These are phyloP conservation scores for Aspergillus chevalieri DNA, from an alignment of 2,329 filamentous ascomycete species.

Conservation along the genomic window DNA sequence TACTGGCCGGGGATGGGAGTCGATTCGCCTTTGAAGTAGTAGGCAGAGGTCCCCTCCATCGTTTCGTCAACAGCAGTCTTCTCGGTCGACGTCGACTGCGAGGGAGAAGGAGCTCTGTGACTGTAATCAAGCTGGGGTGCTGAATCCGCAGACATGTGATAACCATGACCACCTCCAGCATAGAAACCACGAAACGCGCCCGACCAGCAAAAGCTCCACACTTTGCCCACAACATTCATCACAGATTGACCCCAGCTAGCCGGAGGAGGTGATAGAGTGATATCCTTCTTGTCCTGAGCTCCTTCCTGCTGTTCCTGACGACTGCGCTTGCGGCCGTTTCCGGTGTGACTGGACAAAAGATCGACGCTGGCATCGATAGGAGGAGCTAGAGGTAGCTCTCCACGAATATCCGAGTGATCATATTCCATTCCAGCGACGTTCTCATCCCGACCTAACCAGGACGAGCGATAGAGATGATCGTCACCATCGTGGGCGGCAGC, in stretches of 20 bases:
- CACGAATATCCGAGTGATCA: conserved; percentile 36
- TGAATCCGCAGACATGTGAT: conserved; percentile 46
- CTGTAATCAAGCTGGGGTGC: conserved; percentile 16
- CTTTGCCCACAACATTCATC: conserved; percentile 52
- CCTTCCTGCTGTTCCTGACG: conserved; percentile 9
- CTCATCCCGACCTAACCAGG: conserved; percentile 14
- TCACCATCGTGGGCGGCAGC: conserved; percentile 11
- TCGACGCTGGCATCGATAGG: conserved; percentile 24
- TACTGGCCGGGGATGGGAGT: conserved; percentile 51
- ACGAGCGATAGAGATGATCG: conserved; percentile 6
- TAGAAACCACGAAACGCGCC: conserved; percentile 75
- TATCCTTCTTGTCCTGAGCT: background rate
- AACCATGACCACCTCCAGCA: conserved; percentile 72
- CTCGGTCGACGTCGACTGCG: conserved; percentile 20
- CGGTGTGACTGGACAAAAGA: conserved; percentile 14
- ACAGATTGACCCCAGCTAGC: conserved; percentile 37
- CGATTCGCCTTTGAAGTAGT: conserved; percentile 13
- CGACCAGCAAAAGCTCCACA: conserved; percentile 75
- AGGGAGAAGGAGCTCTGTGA: background rate
- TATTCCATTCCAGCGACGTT: conserved; percentile 34
- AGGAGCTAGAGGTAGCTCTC: conserved; percentile 20
- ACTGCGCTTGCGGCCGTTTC: conserved; percentile 26
- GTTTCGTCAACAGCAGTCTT: conserved; percentile 7
- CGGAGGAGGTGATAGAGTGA: background rate
- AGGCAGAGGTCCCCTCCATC: conserved; percentile 18